These are phyloP conservation scores for Keithomyces neogunnii DNA, from an alignment of 2,329 filamentous ascomycete genomes.

Conservation along the genomic window DNA sequence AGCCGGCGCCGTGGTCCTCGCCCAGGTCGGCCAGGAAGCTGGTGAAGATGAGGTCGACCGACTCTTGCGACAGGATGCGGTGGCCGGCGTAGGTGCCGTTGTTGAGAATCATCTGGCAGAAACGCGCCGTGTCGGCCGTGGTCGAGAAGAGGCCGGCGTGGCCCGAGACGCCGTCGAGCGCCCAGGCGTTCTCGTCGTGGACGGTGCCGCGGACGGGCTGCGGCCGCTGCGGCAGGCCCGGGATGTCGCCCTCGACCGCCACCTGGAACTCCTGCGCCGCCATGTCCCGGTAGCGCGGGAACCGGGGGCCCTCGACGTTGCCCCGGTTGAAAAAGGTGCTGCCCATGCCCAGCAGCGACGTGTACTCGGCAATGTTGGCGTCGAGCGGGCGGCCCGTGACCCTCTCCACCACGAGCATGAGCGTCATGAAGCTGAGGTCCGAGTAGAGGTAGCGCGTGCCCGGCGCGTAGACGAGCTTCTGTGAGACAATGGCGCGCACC, in stretches of 20 bases:
- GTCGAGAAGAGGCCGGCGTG: conserved; percentile 28
- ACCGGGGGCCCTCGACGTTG: conserved; percentile 17
- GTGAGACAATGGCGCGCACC: conserved; percentile 17
- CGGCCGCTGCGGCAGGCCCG: conserved; percentile 22
- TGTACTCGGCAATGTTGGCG: conserved; percentile 17
- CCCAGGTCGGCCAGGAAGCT: conserved; percentile 21
- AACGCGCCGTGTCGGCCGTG: conserved; percentile 18
- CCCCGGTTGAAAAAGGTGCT: conserved; percentile 25
- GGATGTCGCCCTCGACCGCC: conserved; percentile 16
- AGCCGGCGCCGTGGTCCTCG: conserved; percentile 14
- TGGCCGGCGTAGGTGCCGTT: conserved; percentile 24
- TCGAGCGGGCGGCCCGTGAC: conserved; percentile 18
- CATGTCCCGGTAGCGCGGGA: conserved; percentile 17
- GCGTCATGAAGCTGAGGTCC: conserved; percentile 25
- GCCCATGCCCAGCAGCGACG: conserved; percentile 18
- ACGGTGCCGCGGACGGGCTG: conserved; percentile 29
- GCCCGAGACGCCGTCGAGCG: conserved; percentile 23
- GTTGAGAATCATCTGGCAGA: conserved; percentile 28
- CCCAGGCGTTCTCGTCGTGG: conserved; percentile 27
- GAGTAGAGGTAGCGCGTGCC: conserved; percentile 23
- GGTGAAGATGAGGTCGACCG: conserved; percentile 23
- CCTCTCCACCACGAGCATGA: conserved; percentile 19
- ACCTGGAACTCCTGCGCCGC: conserved; percentile 22
- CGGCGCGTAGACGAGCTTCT: conserved; percentile 16
- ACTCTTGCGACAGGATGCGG: conserved; percentile 16